Evolutionary conservation across 2,329 filamentous ascomycete genomes (phyloP), one percentile per base, ranked within the genome.

Genomic region (Ascochyta lentis): DNA sequence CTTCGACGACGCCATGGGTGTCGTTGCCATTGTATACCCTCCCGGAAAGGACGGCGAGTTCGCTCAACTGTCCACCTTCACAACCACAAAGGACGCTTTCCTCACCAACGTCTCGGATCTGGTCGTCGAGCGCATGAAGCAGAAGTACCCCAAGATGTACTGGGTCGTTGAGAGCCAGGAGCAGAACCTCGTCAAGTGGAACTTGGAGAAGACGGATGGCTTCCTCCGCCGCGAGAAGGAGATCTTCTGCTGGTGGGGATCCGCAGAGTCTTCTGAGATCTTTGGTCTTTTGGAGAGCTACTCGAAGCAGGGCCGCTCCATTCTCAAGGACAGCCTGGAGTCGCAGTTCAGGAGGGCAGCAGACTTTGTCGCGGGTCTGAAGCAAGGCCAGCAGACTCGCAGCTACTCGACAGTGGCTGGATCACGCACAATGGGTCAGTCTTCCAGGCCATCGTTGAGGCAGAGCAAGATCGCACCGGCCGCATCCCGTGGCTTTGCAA

Each of bases 101-200:
- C 80, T 98, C 57, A 95, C 89, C 56, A 97, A 97, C 72, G 88
- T 97, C 31, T 91, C 93, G 27, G 95, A 98, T 76, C 97, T 98
- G 71, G 90, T 98, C 54, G 96, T 98, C 76, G 86, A 89, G 61
- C 89, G 90, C 60, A 90, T 98, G 75, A 96, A 94, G 83, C 96
- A 96, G 78, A 94, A 97, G 72, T 90, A 93, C 76, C 88, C 92
- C 51, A 92, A 89, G 79, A 83, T 98, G 63, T 90, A 92, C 61
- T 99, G 93, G 94, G 96, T 92, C n/a, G 94, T 97, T 58, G 94
- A 91, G 80, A 89, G 93, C 71, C 90, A 96, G 65, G 93, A 98
- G 68, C 94, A 98, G 83, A 97, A 98, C 76, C 82, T 98, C 68
- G 93, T 92, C 10, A 69, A 70, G 42, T 98, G 94, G 95, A 97